Percentiles rank a stretch among this genome's conserved stretches.
phyloP scores from a whole-genome alignment of 805 yeast genomes.

The Maudiozyma bulderi region DNA sequence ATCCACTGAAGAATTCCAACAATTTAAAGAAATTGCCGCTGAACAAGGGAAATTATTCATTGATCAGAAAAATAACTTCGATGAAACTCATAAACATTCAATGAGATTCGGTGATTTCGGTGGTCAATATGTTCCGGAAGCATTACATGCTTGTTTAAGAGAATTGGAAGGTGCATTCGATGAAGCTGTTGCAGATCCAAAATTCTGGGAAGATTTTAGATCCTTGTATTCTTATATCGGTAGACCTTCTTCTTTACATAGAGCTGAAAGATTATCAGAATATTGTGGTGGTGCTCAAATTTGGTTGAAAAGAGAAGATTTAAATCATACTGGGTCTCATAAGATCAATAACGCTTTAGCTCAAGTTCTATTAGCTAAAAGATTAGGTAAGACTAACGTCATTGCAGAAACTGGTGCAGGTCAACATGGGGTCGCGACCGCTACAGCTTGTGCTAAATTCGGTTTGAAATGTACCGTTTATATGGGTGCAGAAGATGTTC shows the following conservation, averaged over 20 bases:
- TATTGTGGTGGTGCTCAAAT: slow-evolving; percentile 90
- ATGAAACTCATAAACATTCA: slow-evolving; percentile 56
- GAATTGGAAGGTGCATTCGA: slow-evolving; percentile 87
- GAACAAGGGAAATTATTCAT: slow-evolving; percentile 15
- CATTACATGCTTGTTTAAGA: slow-evolving; percentile 78
- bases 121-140: slow-evolving; percentile 98
- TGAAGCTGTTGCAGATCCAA: slow-evolving; percentile 77
- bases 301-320: slow-evolving; percentile 97
- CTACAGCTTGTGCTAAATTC: slow-evolving; percentile 85
- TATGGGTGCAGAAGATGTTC: slow-evolving; percentile 99
- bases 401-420: slow-evolving; percentile 93
- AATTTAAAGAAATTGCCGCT: slow-evolving; percentile 26
- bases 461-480: slow-evolving; percentile 89
- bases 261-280: slow-evolving; percentile 83
- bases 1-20: slow-evolving; percentile 30
- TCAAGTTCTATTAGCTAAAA: slow-evolving; percentile 68
- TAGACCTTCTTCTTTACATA: slow-evolving; percentile 88
- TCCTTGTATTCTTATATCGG: slow-evolving; percentile 87
- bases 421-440: slow-evolving; percentile 89
- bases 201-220: slow-evolving; percentile 87
- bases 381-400: slow-evolving; percentile 66
- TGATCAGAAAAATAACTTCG: slow-evolving; percentile 25
- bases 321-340: slow-evolving; percentile 84
- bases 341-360: slow-evolving; percentile 79
- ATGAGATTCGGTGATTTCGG: slow-evolving; percentile 92